Base-by-base conservation (phyloP, 192 early-diverging fungal species). In the Entomortierella chlamydospora region DNA sequence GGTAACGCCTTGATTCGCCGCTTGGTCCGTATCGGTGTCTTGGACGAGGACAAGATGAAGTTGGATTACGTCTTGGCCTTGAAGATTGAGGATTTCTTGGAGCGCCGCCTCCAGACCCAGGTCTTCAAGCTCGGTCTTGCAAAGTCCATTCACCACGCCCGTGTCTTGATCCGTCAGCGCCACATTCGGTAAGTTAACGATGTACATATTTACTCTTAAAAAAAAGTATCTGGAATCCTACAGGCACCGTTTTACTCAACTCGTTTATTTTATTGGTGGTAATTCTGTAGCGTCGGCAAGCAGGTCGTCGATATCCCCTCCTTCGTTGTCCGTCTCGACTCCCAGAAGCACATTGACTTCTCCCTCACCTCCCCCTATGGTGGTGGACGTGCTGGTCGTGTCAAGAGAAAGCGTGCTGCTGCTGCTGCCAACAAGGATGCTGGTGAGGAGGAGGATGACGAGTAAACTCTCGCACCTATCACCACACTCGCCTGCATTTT, bases 1-100 rank as follows among this genome's bases (percentile, higher is more conserved):
- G 97, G 97, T 88, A 99, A 99, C 87, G 97, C 97, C 43, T 92
- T 99, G 67, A 97, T 99, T 88, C 94, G 97, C 73, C 94, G 97
- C 81, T 90, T 99, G 85, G 97, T 99, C 78, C 94, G 96, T 82
- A 97, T 96, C 65, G 97, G 97, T 88, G 95, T 99, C 85, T 91
- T 99, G 83, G 95, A 97, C 85, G 97, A 99, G 86, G 81, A 88
- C 89, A 98, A 96, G 85, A 96, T 96, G 88, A 95, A 95, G 91
- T 92, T 99, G 81, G 97, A 99, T 93, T 99, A 99, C 92, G 96
- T 97, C 60, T 88, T 99, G 74, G 94, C 91, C 81, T 91, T 99
- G 72, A 97, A 95, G 89, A 91, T 97, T 74, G 96, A 98, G 89
- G 96, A 99, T 86, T 99, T 99, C 88, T 87, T 99, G 90, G 97